Evolutionary conservation across 169 alveolate species (phyloP), one percentile per base, ranked within the genome.

Genomic region (Theileria annulata): DNA sequence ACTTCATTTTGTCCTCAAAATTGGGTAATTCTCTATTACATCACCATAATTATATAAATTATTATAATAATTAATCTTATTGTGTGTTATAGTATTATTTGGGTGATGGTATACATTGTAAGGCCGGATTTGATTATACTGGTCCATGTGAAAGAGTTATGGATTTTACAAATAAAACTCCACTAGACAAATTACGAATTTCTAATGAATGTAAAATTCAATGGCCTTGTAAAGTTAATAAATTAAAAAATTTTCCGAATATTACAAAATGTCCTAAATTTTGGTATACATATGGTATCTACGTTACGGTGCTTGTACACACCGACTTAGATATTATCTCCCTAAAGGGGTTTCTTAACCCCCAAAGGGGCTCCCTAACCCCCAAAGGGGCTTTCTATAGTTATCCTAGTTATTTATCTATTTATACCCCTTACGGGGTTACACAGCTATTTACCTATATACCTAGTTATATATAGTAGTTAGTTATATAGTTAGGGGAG

Each of bases 1-100:
- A 51, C 92, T 8, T 83, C 85, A 64, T 77, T 90, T 59, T 90
- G 94, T 31, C 94, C 94, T 17, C 91, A 86, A 30, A 86, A 87
- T 76, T 90, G 94, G 94, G 83, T 78, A 56, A 54, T 3, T 71
- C 74, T 42, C 70, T 71, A 27, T 81, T 82, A 48, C 77, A 84
- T 47, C 82, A 76, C 30, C 56, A 30, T 48, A 77, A 21, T 71
- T 84, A n/a, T n/a, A 62, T n/a, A n/a, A n/a, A n/a, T n/a, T n/a
- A n/a, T n/a, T n/a, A n/a, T n/a, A n/a, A n/a, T n/a, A n/a, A n/a
- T n/a, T n/a, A n/a, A n/a, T n/a, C n/a, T n/a, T n/a, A n/a, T n/a
- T n/a, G n/a, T n/a, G n/a, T n/a, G n/a, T n/a, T n/a, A n/a, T 31
- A 85, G 85, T 71, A 80, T 76, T 54, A 62, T 6, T 58, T 79